These are phyloP conservation scores for Nidularia pulvinata DNA, from an alignment of 768 basidiomycete genomes.

Conservation along the genomic window DNA sequence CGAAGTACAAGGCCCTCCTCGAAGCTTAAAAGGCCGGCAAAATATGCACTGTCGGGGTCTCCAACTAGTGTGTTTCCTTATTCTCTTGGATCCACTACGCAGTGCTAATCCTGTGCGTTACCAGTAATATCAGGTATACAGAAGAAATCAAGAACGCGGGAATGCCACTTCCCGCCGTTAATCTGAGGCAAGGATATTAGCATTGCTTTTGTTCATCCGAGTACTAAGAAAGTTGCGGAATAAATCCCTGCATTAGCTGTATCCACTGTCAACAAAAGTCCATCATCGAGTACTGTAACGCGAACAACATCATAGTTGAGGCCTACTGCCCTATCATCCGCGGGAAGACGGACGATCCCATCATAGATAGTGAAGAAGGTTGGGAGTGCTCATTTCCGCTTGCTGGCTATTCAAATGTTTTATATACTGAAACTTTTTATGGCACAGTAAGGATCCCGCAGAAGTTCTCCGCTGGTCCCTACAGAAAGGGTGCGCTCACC, in stretches of 20 bases:
- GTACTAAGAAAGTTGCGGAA: too few species aligned
- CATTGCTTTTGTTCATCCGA: background rate
- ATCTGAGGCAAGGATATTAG: conserved; percentile 25
- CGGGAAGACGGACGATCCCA: conserved; percentile 52
- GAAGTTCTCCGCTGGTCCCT: conserved; percentile 93
- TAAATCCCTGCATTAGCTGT: conserved; percentile 45
- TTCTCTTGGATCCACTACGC: background rate
- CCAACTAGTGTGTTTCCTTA: conserved; percentile 64
- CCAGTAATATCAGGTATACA: conserved; percentile 67
- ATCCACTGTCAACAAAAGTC: conserved; percentile 82
- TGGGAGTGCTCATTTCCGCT: conserved; percentile 6
- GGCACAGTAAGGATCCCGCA: conserved; percentile 64
- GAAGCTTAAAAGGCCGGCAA: conserved; percentile 63
- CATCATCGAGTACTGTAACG: conserved; percentile 76
- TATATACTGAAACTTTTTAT: background rate
- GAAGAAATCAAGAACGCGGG: conserved; percentile 71
- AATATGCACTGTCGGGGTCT: conserved; percentile 73
- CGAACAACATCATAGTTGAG: conserved; percentile 60
- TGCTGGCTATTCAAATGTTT: background rate
- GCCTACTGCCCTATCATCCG: conserved; percentile 80
- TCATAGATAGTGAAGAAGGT: conserved; percentile 67
- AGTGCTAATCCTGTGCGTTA: background rate
- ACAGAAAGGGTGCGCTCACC: conserved; percentile 64
- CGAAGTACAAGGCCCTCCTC: conserved; percentile 68
- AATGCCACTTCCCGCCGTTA: conserved; percentile 66